Base-by-base conservation (phyloP, 495 filamentous ascomycete species). In the Emericellopsis terricola region DNA sequence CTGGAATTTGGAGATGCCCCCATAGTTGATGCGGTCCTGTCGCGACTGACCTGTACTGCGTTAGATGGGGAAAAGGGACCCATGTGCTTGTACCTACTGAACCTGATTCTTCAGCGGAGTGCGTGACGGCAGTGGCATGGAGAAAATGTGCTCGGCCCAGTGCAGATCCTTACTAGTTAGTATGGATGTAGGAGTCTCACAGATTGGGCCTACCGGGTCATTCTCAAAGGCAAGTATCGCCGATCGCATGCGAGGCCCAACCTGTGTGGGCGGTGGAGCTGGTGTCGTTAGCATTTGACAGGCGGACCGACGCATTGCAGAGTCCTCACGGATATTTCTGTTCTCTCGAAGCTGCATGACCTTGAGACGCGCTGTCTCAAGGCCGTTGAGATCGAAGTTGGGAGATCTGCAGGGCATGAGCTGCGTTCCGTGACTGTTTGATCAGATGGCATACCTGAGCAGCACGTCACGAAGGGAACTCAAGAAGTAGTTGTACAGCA, bases 71-170 rank as follows among this genome's bases (percentile, higher is more conserved):
- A 7, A 33, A n/a, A 2, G 0, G 15, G 17, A 6, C 8, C 15
- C 20, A 11, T 23, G 16, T 48, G 27, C 20, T 30, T 2, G 4
- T 32, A 32, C 17, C 23, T 20, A 33, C 31, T 18, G 31, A 4
- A 33, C 18, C 1, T 15, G 42, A 40, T 58, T 49, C 40, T 59
- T 64, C 39, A 69, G 43, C 16, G 56, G 54, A 27, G 64, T 66
- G 11, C 62, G 49, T 13, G 61, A 59, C 7, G 64, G 60, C 28
- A 66, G 48, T 1, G 60, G 62, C 3, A 65, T 52, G 4, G 66
- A 65, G 37, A 71, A 71, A 18, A 71, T 67, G 13, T 65, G 57
- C 42, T 71, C 61, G 17, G 67, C 64, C 67, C 67, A 71, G 38
- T 64, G 60, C 16, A 46, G 40, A 31, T 47, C 44, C 53, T 57